phyloP scores from a whole-genome alignment of 495 filamentous ascomycete species.

The Podospora pseudopauciseta region DNA sequence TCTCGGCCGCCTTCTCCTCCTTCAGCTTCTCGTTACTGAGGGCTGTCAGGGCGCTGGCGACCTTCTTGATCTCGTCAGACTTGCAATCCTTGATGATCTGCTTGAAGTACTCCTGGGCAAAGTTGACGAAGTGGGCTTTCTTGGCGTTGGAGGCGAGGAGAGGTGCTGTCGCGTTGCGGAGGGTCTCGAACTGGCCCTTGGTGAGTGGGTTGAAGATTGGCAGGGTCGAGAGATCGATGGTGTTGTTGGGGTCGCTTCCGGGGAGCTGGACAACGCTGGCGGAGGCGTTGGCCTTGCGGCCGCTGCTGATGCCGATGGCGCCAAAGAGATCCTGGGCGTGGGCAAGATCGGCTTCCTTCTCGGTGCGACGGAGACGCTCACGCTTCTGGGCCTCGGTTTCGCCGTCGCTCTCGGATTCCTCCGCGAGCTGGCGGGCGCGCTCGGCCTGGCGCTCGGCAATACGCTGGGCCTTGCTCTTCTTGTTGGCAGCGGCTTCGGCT shows the following conservation, averaged over 20 bases:
- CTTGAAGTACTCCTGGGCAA: slow-evolving; percentile 87
- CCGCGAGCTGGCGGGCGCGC: slow-evolving; percentile 46
- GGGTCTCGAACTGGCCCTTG: slow-evolving; percentile 73
- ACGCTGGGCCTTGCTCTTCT: slow-evolving; percentile 86
- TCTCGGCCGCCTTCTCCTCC: slow-evolving; percentile 93
- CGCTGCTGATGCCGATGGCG: slow-evolving; percentile 66
- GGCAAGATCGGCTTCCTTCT: slow-evolving; percentile 84
- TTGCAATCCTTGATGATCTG: slow-evolving; percentile 81
- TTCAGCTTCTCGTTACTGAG: slow-evolving; percentile 97
- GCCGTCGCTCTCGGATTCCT: slow-evolving; percentile 56
- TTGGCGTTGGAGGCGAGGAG: slow-evolving; percentile 69
- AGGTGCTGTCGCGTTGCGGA: slow-evolving; percentile 72
- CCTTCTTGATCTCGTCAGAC: slow-evolving; percentile 92
- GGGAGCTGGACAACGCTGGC: slow-evolving; percentile 66
- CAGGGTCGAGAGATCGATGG: slow-evolving; percentile 74
- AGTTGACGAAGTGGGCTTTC: slow-evolving; percentile 85
- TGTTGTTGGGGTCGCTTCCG: slow-evolving; percentile 65
- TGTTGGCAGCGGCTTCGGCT: slow-evolving; percentile 84
- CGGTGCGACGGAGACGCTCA: slow-evolving; percentile 67
- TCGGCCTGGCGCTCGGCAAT: slow-evolving; percentile 69
- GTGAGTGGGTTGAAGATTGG: slow-evolving; percentile 84
- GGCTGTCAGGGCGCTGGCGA: slow-evolving; percentile 76
- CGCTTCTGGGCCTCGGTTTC: slow-evolving; percentile 70
- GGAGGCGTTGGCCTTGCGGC: slow-evolving; percentile 53
- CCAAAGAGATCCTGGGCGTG: slow-evolving; percentile 92